Base-by-base conservation (phyloP, 1,284 basidiomycete genomes). In the Fereydounia khargensis region DNA sequence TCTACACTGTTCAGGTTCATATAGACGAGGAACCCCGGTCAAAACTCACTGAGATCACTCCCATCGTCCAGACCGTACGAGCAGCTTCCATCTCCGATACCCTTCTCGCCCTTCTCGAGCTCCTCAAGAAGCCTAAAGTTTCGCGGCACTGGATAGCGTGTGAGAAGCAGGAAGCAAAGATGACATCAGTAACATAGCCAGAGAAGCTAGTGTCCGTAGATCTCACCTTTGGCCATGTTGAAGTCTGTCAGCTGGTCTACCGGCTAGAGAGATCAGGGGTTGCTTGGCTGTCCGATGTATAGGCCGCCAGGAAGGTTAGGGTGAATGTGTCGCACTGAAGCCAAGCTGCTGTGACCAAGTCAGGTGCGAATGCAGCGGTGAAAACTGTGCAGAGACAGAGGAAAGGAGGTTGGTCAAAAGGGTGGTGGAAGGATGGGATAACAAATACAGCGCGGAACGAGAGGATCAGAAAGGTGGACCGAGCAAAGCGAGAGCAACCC, bases 61-160 rank as follows among this genome's bases (percentile, higher is more conserved):
- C 63, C 64, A 24, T 74, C 72, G 23, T 71, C 73, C 16, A 75
- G 65, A 46, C 92, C 92, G 70, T 97, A 97, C 23, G 89, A 92
- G 80, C 91, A 95, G 27, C 87, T 90, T 49, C 92, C 94, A 80
- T 97, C 94, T 58, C 94, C 94, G 74, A 98, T 91, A 37, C 95
- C 94, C 79, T 98, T 98, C 82, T 98, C 94, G 68, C 95, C 94
- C 79, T 97, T 97, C 80, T 98, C 94, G 64, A 98, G 87, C 81
- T 98, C 92, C 78, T 96, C 72, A 21, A 74, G 61, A 33, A 98
- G 85, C 46, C 90, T 84, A 80, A 98, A 98, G 79, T 91, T 96
- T 73, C 94, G 83, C 30, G 94, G 94, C 55, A 97, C 94, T 97
- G 65, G 25, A 27, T 14, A 14, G 14, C 8, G 25, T 28, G 39